Conservation (phyloP, 2,329 filamentous ascomycete species). For the Ascochyta clinopodiicola region DNA sequence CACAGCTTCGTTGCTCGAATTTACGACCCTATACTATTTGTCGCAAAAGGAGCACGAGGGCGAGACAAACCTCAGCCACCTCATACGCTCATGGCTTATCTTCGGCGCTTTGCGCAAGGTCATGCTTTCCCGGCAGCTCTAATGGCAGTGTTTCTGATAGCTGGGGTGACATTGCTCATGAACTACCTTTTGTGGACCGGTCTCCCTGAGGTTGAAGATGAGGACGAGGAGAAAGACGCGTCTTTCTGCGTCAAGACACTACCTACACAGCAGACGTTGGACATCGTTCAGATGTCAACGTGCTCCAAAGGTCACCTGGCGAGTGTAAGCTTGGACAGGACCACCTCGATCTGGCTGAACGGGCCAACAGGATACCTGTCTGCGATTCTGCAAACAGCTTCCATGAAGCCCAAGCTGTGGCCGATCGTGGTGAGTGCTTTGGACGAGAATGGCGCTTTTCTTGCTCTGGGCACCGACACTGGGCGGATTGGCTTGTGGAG, state of each 20-base stretch:
- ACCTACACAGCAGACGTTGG: slow-evolving; percentile 69
- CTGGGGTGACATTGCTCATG: slow-evolving; percentile 72
- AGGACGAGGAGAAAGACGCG: slow-evolving; percentile 57
- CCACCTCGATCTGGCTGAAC: slow-evolving; percentile 67
- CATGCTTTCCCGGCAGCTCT: slow-evolving; percentile 74
- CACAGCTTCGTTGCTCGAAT: slow-evolving; percentile 76
- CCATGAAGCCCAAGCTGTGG: slow-evolving; percentile 48
- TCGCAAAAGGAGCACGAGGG: slow-evolving; percentile 72
- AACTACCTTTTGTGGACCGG: slow-evolving; percentile 77
- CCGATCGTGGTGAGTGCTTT: slow-evolving; percentile 67
- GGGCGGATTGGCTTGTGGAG: slow-evolving; percentile 69
- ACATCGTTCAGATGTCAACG: slow-evolving; percentile 70
- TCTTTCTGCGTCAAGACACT: slow-evolving; percentile 67
- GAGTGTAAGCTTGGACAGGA: slow-evolving; percentile 73
- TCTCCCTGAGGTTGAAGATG: slow-evolving; percentile 51
- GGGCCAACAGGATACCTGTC: slow-evolving; percentile 39
- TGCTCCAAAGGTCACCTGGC: slow-evolving; percentile 70
- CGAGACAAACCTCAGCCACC: slow-evolving; percentile 59
- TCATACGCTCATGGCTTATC: slow-evolving; percentile 60
- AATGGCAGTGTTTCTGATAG: slow-evolving; percentile 67
- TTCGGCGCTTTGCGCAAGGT: slow-evolving; percentile 59
- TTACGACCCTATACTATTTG: slow-evolving; percentile 76
- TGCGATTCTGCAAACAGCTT: slow-evolving; percentile 39
- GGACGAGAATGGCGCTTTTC: slow-evolving; percentile 68
- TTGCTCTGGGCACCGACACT: slow-evolving; percentile 69